A percentile compares a stretch with the other conserved stretches of the same genome.
These are phyloP conservation scores for Ascochyta lentis DNA, from an alignment of 2,329 filamentous ascomycete species.

Conservation along the genomic window DNA sequence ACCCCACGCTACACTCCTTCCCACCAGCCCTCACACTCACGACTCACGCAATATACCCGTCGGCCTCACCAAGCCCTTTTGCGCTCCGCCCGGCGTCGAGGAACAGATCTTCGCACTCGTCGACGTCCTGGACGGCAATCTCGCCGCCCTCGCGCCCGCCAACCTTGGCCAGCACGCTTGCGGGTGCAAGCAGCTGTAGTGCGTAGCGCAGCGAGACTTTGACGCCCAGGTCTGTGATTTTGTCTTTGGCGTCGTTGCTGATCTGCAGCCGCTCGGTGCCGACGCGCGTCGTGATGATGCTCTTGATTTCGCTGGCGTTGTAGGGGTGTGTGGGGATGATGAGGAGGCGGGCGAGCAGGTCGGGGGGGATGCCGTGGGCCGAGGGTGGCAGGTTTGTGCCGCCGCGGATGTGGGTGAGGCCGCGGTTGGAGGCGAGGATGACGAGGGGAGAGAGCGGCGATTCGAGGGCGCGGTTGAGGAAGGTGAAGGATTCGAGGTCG, in stretches of 20 bases:
- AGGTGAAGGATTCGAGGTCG: slow-evolving; percentile 98
- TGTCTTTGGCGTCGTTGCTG: slow-evolving; percentile 82
- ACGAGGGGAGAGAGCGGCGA: slow-evolving; percentile 94
- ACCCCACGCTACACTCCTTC: no score
- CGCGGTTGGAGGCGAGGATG: slow-evolving; percentile 95
- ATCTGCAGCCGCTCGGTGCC: slow-evolving; percentile 82
- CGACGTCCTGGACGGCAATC: slow-evolving; percentile 63
- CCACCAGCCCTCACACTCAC: no score
- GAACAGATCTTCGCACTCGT: slow-evolving; percentile 56
- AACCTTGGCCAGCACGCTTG: slow-evolving; percentile 88
- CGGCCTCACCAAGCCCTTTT: slow-evolving; percentile 34
- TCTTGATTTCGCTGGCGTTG: slow-evolving; percentile 85
- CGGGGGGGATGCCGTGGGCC: slow-evolving; percentile 91
- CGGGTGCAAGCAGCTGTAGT: slow-evolving; percentile 86
- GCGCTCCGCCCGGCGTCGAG: slow-evolving; percentile 58
- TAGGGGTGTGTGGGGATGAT: slow-evolving; percentile 96
- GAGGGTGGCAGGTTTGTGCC: slow-evolving; percentile 69
- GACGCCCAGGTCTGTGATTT: slow-evolving; percentile 84
- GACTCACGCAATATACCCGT: slow-evolving; percentile 44
- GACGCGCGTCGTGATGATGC: slow-evolving; percentile 85
- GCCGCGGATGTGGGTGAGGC: slow-evolving; percentile 90
- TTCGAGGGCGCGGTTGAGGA: slow-evolving; percentile 97
- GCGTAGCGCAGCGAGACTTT: slow-evolving; percentile 92
- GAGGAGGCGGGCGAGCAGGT: slow-evolving; percentile 90
- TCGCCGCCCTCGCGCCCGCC: slow-evolving; percentile 54